Evolutionary conservation across 2,329 filamentous ascomycete species (phyloP).

Genomic region (Ophiosphaerella narmari): DNA sequence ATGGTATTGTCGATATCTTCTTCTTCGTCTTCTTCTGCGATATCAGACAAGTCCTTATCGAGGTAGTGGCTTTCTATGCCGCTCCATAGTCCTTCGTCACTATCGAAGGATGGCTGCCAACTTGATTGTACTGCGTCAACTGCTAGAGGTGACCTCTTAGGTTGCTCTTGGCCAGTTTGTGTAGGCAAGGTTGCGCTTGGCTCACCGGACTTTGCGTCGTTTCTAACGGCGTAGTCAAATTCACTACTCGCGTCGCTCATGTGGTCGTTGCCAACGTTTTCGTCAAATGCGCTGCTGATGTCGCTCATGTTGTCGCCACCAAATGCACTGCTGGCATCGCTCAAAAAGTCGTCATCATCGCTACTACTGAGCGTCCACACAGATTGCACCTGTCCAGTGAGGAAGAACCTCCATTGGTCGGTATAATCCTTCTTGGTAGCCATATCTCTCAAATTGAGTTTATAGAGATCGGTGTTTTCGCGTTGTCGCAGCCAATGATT

Average conservation of each 20-base stretch:
- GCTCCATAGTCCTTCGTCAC: too few species aligned
- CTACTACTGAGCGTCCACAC: background rate
- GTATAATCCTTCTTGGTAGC: slow-evolving; percentile 13
- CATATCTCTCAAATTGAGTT: slow-evolving; percentile 15
- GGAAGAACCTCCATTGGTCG: background rate
- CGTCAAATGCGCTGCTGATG: too few species aligned
- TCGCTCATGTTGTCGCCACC: too few species aligned
- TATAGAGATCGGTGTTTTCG: slow-evolving; percentile 23
- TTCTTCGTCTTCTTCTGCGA: background rate
- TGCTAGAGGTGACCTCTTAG: background rate
- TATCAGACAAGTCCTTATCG: background rate
- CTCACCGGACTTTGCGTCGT: background rate
- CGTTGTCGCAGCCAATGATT: slow-evolving; percentile 37
- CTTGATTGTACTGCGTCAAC: background rate
- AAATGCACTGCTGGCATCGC: background rate
- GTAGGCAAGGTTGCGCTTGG: background rate
- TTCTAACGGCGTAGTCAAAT: too few species aligned
- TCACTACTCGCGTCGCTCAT: too few species aligned
- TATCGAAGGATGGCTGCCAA: background rate
- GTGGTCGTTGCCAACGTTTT: too few species aligned
- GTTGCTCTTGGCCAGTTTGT: background rate
- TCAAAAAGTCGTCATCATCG: background rate
- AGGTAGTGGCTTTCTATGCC: background rate
- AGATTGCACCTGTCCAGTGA: background rate
- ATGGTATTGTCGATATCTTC: background rate